Base-by-base conservation (phyloP, 306 rosid species). In the Calophaca sinica region DNA sequence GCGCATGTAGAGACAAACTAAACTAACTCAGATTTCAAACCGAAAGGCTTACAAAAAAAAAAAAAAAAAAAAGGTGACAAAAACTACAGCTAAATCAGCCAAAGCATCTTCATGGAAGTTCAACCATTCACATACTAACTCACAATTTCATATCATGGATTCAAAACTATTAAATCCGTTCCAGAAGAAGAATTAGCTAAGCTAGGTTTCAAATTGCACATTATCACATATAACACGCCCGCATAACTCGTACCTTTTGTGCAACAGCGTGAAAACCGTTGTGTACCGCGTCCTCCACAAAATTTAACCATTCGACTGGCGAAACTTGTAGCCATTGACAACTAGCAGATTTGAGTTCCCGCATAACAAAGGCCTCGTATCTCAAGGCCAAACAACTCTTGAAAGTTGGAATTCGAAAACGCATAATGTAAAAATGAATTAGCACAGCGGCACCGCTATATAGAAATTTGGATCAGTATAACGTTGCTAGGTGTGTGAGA, bases 341-440 rank as follows among this genome's bases (percentile, higher is more conserved):
- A 70, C 78, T 89, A 13, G 81, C 35, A 7, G 92, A 90, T 76
- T 82, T 84, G 61, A 73, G 68, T 7, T 90, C 89, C 50, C 92
- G 83, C 86, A 91, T 46, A 77, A 81, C 73, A 81, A 94, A 87
- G 77, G 89, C 96, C 78, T 94, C 98, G 41, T 94, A 91, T 78
- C 96, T 86, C 88, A 94, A 75, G 9, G 97, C 98, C 85, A 91
- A 85, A 81, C 93, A 91, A 82, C 90, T 94, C 97, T 90, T 86
- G 63, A 50, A 38, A 53, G 79, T 79, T 65, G 36, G 41, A 52
- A 66, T 51, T 14, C 26, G 6, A 45, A 54, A 55, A 28, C 7
- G 11, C 32, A 44, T 12, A 59, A 31, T 15, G 1, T 3, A n/a
- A 31, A 20, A 50, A 9, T 10, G 3, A 68, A 13, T 38, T 29